Conservation (phyloP, 371 early-diverging fungal genomes). For the Batkoa obscura region DNA sequence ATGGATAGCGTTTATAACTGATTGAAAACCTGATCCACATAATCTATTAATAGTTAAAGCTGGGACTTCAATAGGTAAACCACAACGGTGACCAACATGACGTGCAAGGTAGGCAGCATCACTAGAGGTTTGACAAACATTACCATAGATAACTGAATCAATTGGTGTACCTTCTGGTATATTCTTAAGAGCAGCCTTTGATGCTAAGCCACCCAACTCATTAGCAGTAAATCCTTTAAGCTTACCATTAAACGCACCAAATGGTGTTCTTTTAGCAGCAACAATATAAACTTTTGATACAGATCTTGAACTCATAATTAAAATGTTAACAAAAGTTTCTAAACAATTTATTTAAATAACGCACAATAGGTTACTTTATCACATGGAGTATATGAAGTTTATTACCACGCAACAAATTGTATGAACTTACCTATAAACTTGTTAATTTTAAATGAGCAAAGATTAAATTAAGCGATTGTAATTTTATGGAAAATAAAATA, state of each 20-base stretch:
- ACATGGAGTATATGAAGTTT: too few relatives aligned
- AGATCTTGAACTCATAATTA: neutral
- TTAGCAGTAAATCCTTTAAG: conserved; percentile 46
- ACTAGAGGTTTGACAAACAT: conserved; percentile 72
- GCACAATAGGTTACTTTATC: too few relatives aligned
- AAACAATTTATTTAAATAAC: too few relatives aligned
- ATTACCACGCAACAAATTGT: too few relatives aligned
- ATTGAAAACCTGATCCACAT: conserved; percentile 91
- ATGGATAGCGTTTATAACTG: conserved; percentile 79
- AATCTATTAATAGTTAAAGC: conserved; percentile 87
- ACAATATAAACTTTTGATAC: conserved; percentile 27
- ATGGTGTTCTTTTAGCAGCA: conserved; percentile 40
- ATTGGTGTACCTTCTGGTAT: conserved; percentile 50
- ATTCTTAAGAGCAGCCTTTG: conserved; percentile 63
- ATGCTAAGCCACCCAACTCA: conserved; percentile 81
- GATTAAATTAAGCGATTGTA: too few relatives aligned
- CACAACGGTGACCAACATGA: conserved; percentile 79
- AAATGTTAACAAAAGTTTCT: too few relatives aligned
- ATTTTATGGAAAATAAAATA: too few relatives aligned
- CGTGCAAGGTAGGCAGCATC: conserved; percentile 80
- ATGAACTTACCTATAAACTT: too few relatives aligned
- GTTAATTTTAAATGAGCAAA: too few relatives aligned
- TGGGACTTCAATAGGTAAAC: conserved; percentile 57
- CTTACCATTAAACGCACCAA: conserved; percentile 49
- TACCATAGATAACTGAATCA: conserved; percentile 87